These are phyloP conservation scores for Lentinula guzmanii DNA, from an alignment of 768 basidiomycete species.

Conservation along the genomic window DNA sequence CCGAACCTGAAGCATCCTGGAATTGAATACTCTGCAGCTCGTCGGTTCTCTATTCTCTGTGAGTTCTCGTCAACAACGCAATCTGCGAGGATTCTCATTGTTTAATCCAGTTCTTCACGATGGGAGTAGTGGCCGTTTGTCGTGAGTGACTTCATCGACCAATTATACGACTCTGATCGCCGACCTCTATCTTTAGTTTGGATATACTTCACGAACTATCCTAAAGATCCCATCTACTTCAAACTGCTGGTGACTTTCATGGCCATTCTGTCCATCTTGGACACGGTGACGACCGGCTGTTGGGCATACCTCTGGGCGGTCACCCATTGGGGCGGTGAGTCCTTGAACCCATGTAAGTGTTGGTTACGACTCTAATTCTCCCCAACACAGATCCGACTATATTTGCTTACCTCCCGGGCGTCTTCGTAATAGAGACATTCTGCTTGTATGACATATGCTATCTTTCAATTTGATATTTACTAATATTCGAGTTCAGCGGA, in stretches of 20 bases:
- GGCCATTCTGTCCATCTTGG: not conserved
- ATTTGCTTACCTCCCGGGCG: not conserved
- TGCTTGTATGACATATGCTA: not conserved
- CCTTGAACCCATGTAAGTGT: not conserved
- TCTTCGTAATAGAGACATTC: conserved; percentile 1
- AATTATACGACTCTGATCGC: not conserved
- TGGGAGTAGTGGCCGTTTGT: conserved; percentile 3
- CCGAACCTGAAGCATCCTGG: not conserved
- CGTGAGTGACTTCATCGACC: not conserved
- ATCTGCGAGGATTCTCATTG: too few species aligned
- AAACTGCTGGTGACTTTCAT: conserved; percentile 1
- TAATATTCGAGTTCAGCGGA: not conserved
- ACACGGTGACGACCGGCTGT: conserved; percentile 1
- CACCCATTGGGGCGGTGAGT: not conserved
- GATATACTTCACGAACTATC: conserved; percentile 3
- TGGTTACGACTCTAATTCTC: not conserved
- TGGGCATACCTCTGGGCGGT: conserved; percentile 2
- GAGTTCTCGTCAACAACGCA: not conserved
- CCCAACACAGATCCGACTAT: not conserved
- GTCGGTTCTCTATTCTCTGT: conserved; percentile 3
- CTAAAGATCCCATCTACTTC: conserved; percentile 2
- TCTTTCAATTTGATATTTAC: not conserved
- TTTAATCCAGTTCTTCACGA: not conserved
- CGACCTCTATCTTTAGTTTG: not conserved
- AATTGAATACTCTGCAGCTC: not conserved